A percentile compares a stretch with the other conserved stretches of the same genome.
Evolutionary conservation across 2,329 filamentous ascomycete genomes (phyloP).

Genomic region (Diaporthe citrichinensis): DNA sequence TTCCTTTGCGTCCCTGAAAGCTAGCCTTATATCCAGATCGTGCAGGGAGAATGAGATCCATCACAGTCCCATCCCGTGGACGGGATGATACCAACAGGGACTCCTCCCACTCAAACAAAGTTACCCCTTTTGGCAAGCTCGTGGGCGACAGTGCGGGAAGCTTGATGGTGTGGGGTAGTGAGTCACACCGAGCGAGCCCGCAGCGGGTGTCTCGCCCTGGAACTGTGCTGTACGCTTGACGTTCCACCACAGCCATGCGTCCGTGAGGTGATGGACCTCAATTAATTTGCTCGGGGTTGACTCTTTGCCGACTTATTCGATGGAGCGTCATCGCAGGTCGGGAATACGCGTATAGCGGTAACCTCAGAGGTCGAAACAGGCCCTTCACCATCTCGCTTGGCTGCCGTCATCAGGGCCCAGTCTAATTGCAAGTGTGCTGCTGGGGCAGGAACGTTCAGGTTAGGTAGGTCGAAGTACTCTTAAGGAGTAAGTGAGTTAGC

Average conservation of each 20-base stretch:
- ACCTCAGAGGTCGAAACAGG: neutral
- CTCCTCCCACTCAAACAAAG: neutral
- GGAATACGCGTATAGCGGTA: neutral
- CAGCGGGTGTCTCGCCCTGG: neutral
- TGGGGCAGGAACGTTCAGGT: neutral
- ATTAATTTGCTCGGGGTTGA: neutral
- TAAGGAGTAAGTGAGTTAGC: neutral
- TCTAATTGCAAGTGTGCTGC: neutral
- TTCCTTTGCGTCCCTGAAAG: neutral
- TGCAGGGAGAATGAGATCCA: too few relatives aligned
- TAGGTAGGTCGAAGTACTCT: neutral
- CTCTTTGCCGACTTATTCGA: neutral
- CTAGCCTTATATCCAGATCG: neutral
- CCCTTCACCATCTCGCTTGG: neutral
- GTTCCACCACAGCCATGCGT: neutral
- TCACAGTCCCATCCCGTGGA: too few relatives aligned
- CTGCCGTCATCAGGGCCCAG: neutral
- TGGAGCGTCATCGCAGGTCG: neutral
- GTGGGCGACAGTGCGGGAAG: neutral
- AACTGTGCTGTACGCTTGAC: neutral
- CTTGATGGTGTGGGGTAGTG: conserved; percentile 25
- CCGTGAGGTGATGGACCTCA: neutral
- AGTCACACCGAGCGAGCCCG: conserved; percentile 19
- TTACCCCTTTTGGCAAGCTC: conserved; percentile 24
- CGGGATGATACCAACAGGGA: neutral